Percentiles rank a stretch among this genome's conserved stretches.
Evolutionary conservation across 352 stramenopile genomes (phyloP).

Genomic region (Elongisporangium undulatum): DNA sequence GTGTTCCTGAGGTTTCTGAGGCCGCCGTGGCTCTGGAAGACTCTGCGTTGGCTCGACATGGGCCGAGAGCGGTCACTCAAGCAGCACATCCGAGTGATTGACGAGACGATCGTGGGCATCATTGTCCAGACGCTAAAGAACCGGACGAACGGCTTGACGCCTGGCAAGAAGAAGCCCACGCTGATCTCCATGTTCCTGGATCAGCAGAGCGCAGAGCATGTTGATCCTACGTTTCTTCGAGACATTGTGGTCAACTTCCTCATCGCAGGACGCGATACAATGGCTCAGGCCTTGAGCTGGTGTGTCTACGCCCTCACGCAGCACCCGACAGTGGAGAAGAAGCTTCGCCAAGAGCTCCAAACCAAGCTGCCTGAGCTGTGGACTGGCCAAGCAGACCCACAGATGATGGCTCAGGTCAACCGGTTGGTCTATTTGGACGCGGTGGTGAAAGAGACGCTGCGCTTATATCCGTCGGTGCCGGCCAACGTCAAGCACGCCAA

Average conservation of each 20-base stretch:
- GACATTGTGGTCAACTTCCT: constrained; percentile 83
- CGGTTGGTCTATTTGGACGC: constrained; percentile 58
- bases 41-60: constrained; percentile 26
- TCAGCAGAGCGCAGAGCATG: constrained; percentile 29
- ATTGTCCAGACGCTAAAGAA: constrained; percentile 31
- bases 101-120: constrained; percentile 31
- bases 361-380: constrained; percentile 20
- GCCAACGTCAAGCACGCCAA: constrained; percentile 47
- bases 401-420: constrained; percentile 34
- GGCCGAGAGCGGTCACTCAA: constrained; percentile 27
- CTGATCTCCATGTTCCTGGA: constrained; percentile 39
- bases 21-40: constrained; percentile 39
- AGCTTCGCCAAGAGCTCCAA: constrained; percentile 39
- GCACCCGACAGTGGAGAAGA: constrained; percentile 38
- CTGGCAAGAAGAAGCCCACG: constrained; percentile 15
- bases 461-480: constrained; percentile 54
- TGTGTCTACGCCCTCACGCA: constrained; percentile 74
- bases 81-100: constrained; percentile 23
- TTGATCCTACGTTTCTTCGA: constrained; percentile 31
- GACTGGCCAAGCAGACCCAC: constrained; percentile 11
- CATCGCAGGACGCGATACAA: constrained; percentile 69
- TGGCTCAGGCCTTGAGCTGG: constrained; percentile 62
- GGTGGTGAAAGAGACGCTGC: constrained; percentile 58
- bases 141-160: constrained; percentile 1
- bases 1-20: constrained; percentile 30